phyloP scores from a whole-genome alignment of 1,139 yeast genomes.

The Pichia sp. region DNA sequence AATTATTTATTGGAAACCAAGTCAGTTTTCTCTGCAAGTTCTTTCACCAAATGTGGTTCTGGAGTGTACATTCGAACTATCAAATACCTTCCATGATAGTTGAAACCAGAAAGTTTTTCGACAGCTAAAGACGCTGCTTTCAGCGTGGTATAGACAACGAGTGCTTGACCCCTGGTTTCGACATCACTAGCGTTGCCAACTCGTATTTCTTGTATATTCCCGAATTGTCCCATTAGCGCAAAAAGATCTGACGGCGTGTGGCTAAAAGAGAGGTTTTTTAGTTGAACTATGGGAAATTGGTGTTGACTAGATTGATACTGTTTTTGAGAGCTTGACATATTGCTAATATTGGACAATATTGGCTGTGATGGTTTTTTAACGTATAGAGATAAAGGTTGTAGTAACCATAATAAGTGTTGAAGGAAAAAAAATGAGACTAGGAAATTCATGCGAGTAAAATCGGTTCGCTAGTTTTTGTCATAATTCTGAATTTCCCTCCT shows the following conservation, averaged over 20 bases:
- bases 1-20: not conserved
- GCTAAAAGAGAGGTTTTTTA: conserved; percentile 57
- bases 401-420: no score
- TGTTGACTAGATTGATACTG: not conserved
- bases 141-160: conserved; percentile 51
- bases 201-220: conserved; percentile 55
- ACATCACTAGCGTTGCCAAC: conserved; percentile 37
- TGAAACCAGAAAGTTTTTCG: conserved; percentile 56
- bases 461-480: not conserved
- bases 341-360: no score
- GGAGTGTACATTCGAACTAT: conserved; percentile 42
- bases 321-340: not conserved
- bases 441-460: not conserved
- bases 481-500: no score
- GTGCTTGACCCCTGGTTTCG: conserved; percentile 52
- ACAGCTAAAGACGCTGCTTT: conserved; percentile 49
- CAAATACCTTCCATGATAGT: conserved; percentile 56
- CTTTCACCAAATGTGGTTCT: conserved; percentile 5
- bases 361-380: no score
- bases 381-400: no score
- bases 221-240: conserved; percentile 53
- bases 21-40: conserved; percentile 1
- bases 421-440: not conserved
- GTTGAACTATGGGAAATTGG: conserved; percentile 50
- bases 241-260: conserved; percentile 47